These are phyloP conservation scores for Delonix regia DNA, from an alignment of 306 rosid genomes.

Conservation along the genomic window DNA sequence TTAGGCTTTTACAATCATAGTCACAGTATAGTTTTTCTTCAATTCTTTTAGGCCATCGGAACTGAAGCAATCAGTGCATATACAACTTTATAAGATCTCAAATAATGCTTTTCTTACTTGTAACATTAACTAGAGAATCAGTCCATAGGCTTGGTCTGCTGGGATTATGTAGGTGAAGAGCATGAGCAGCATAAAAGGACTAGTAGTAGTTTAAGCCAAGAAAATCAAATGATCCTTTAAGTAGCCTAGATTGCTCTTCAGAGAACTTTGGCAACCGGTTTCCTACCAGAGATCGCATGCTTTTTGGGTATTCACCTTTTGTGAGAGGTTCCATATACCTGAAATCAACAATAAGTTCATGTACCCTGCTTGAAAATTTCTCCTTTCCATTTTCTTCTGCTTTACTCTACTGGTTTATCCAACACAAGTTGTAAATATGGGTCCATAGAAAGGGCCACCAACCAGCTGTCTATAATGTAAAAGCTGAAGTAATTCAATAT, in stretches of 20 bases:
- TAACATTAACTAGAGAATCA: constrained; percentile 18
- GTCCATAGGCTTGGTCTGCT: constrained; percentile 5
- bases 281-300: constrained; percentile 17
- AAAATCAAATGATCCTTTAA: constrained; percentile 14
- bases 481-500: not conserved
- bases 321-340: constrained; percentile 28
- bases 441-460: not conserved
- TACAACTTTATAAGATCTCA: not conserved
- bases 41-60: not conserved
- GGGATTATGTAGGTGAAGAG: not conserved
- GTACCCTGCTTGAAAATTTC: not conserved
- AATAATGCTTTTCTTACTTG: constrained; percentile 3
- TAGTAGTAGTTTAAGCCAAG: constrained; percentile 30
- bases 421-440: not conserved
- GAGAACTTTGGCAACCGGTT: constrained; percentile 13
- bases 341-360: not conserved
- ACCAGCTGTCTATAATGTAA: not conserved
- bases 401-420: not conserved
- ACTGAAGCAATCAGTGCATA: not conserved
- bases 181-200: constrained; percentile 1
- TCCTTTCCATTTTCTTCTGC: not conserved
- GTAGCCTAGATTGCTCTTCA: not conserved
- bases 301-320: constrained; percentile 16
- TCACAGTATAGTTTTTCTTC: not conserved
- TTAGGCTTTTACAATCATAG: not conserved